These are phyloP conservation scores for Physaria fendleri DNA, from an alignment of 345 rosid species.

Conservation along the genomic window DNA sequence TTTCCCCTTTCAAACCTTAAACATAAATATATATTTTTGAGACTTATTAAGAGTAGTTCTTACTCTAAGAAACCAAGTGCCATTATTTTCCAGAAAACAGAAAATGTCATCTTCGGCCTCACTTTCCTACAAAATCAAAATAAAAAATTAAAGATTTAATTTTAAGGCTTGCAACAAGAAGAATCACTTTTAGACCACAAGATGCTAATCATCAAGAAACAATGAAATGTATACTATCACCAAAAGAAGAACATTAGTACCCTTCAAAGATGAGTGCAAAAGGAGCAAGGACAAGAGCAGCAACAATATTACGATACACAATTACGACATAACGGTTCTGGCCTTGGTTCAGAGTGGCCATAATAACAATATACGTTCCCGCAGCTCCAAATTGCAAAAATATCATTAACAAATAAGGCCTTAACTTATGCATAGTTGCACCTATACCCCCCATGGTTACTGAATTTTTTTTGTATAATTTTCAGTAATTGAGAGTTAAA, in stretches of 20 bases:
- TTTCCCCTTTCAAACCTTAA: not conserved
- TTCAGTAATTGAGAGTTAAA: no score
- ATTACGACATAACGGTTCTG: slow-evolving; percentile 68
- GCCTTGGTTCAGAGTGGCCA: slow-evolving; percentile 57
- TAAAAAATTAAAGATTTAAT: not conserved
- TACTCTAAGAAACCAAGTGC: slow-evolving; percentile 67
- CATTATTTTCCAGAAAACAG: slow-evolving; percentile 53
- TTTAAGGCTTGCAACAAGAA: not conserved
- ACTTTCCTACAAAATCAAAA: slow-evolving; percentile 41
- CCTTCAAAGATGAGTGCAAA: no score
- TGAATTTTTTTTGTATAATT: not conserved
- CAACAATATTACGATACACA: slow-evolving; percentile 64
- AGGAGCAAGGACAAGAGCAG: slow-evolving; percentile 66
- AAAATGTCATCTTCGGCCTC: slow-evolving; percentile 71
- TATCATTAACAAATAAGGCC: slow-evolving; percentile 65
- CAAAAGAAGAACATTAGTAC: slow-evolving; percentile 19
- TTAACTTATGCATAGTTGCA: slow-evolving; percentile 23
- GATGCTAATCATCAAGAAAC: not conserved
- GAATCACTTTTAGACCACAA: not conserved
- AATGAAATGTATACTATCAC: not conserved
- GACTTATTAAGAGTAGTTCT: not conserved
- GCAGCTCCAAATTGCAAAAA: slow-evolving; percentile 63
- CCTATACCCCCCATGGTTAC: slow-evolving; percentile 18
- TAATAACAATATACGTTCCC: slow-evolving; percentile 56
- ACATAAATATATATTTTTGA: not conserved